These are phyloP conservation scores for Solanum etuberosum DNA, from an alignment of 257 asterid genomes.

Conservation along the genomic window DNA sequence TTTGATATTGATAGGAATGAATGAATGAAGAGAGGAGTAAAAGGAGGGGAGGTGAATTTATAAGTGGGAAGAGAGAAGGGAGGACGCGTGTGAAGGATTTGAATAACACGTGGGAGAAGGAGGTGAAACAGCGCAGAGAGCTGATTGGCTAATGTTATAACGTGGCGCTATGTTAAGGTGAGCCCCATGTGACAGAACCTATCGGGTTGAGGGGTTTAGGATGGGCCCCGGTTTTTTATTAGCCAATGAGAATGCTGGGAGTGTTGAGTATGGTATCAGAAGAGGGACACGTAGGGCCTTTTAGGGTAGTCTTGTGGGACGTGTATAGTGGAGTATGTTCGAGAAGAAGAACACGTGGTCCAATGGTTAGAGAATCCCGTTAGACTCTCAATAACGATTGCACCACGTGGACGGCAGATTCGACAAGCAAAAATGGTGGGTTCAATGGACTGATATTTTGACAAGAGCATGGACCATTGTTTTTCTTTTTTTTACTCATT, in stretches of 20 bases:
- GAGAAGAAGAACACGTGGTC: conserved; percentile 2
- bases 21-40: background rate
- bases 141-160: conserved; percentile 19
- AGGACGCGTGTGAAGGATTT: conserved; percentile 12
- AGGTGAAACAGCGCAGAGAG: conserved; percentile 1
- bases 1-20: background rate
- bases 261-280: conserved; percentile 17
- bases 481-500: background rate
- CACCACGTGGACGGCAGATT: conserved; percentile 1
- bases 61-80: background rate
- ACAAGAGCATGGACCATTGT: background rate
- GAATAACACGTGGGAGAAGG: conserved; percentile 25
- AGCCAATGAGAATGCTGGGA: conserved; percentile 18
- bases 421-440: background rate
- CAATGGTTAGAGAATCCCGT: background rate
- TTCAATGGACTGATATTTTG: background rate
- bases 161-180: conserved; percentile 20
- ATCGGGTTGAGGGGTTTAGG: background rate
- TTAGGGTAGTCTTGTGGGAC: background rate
- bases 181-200: conserved; percentile 24
- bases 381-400: background rate
- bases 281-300: background rate
- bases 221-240: background rate
- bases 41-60: background rate
- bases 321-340: background rate